Evolutionary conservation across 352 stramenopile species (phyloP), one percentile per base, ranked within the genome.

Genomic region (Phytophthora boehmeriae): DNA sequence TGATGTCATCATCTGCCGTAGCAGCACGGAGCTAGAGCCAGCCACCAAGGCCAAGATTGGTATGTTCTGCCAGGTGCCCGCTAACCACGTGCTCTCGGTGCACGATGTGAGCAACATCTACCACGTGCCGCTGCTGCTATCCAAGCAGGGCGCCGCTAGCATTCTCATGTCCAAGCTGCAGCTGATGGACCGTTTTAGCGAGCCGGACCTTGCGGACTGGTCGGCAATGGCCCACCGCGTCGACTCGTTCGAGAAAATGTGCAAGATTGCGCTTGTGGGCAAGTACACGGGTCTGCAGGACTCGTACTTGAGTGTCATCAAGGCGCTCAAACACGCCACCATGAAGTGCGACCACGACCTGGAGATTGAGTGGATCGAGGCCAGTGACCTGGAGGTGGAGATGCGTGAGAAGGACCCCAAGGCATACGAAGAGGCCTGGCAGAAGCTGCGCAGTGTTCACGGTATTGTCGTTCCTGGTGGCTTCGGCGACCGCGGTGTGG

Each of bases 91-190:
- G 38, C 79, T 99, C 8, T 98, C 90, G 43, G 97, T 99, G 32
- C 96, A 99, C 83, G 98, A 99, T 64, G 97, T 99, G 46, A 98
- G 85, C 75, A 99, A 99, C 87, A 99, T 99, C 48, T 99, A 99
- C 75, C 97, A 99, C 82, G 98, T 99, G 14, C 97, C 98, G 32
- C 66, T 99, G 42, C 80, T 99, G 34, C 77, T 99, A 49, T 74
- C 97, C 54, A 88, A 99, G 75, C 98, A 99, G 73, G 92, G 95
- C 23, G 87, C 83, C 6, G 86, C 98, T 20, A 96, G 97, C 77
- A 92, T 91, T 38, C 92, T 99, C 48, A 80, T 99, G 52, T 88
- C 84, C 51, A 90, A 97, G 50, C 69, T 97, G 54, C 92, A 99
- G 65, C 67, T 97, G 4, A 92, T 99, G 78, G 74, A 89, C 62